These are phyloP conservation scores for Daldinia concentrica DNA, from an alignment of 495 filamentous ascomycete genomes.

Conservation along the genomic window DNA sequence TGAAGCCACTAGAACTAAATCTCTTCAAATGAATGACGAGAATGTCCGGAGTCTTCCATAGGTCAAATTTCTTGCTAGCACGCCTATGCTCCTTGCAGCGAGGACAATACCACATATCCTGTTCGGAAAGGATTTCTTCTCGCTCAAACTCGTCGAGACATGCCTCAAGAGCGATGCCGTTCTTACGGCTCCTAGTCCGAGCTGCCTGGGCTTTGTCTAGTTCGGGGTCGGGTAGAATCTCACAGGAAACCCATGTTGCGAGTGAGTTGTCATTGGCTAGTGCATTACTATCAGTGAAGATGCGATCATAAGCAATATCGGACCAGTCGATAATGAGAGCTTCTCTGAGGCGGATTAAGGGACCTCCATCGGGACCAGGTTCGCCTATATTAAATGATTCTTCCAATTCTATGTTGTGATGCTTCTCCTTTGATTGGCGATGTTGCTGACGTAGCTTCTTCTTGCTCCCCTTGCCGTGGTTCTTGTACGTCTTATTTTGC, in stretches of 20 bases:
- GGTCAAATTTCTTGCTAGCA: conserved; percentile 93
- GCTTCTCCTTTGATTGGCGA: conserved; percentile 35
- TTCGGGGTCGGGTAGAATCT: conserved; percentile 70
- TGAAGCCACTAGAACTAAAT: conserved; percentile 79
- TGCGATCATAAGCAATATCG: conserved; percentile 66
- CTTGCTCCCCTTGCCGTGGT: conserved; percentile 23
- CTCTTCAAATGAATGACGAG: conserved; percentile 94
- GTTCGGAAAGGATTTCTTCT: conserved; percentile 89
- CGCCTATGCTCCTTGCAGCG: conserved; percentile 91
- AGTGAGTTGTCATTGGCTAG: conserved; percentile 35
- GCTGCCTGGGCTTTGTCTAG: conserved; percentile 67
- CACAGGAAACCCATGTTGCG: conserved; percentile 61
- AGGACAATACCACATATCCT: conserved; percentile 96
- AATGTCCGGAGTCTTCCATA: conserved; percentile 96
- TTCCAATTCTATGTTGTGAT: conserved; percentile 28
- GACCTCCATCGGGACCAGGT: conserved; percentile 57
- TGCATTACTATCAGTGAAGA: conserved; percentile 68
- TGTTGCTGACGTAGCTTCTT: conserved; percentile 46
- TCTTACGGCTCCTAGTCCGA: conserved; percentile 69
- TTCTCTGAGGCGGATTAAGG: conserved; percentile 78
- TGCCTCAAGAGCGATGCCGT: conserved; percentile 84
- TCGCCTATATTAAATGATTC: conserved; percentile 33
- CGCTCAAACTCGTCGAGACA: conserved; percentile 95
- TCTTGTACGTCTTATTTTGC: conserved; percentile 35
- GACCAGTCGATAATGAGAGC: conserved; percentile 87